Percentiles rank a stretch among this genome's conserved stretches.
Evolutionary conservation across 2,329 filamentous ascomycete species (phyloP).

Genomic region (Canariomyces notabilis): DNA sequence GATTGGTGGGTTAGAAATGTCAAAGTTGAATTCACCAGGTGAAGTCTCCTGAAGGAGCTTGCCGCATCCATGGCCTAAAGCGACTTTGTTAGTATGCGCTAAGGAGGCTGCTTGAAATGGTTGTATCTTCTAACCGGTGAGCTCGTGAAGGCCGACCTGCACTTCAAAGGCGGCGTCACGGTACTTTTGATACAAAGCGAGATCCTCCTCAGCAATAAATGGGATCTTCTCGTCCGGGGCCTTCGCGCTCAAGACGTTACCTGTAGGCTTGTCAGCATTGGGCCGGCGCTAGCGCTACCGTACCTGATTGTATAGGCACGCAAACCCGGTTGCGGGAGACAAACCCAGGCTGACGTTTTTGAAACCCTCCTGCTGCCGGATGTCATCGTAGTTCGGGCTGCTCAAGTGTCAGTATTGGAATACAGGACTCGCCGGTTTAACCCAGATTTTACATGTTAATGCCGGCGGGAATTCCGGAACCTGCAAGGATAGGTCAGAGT

Average conservation of each 20-base stretch:
- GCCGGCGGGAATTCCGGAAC: conserved; percentile 61
- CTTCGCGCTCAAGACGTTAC: conserved; percentile 88
- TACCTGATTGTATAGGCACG: no score
- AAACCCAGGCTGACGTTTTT: conserved; percentile 80
- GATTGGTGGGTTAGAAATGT: conserved; percentile 71
- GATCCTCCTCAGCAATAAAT: conserved; percentile 75
- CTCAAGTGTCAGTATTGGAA: neutral
- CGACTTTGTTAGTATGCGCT: neutral
- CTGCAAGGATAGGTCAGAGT: conserved; percentile 10
- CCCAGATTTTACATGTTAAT: conserved; percentile 51
- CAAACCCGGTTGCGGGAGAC: no score
- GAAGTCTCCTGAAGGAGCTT: conserved; percentile 89
- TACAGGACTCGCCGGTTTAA: neutral
- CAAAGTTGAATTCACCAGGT: conserved; percentile 81
- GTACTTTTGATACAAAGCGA: conserved; percentile 73
- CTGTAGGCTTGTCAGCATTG: conserved; percentile 11
- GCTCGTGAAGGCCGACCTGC: conserved; percentile 90
- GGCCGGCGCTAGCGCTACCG: neutral
- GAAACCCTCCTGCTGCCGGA: conserved; percentile 78
- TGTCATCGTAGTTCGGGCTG: conserved; percentile 65
- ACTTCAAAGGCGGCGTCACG: conserved; percentile 89
- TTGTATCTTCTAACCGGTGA: conserved; percentile 45
- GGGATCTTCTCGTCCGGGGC: conserved; percentile 88
- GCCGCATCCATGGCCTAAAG: conserved; percentile 75
- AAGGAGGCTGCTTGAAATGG: no score